phyloP scores from a whole-genome alignment of 1,284 basidiomycete species.

The Kwoniella shivajii region DNA sequence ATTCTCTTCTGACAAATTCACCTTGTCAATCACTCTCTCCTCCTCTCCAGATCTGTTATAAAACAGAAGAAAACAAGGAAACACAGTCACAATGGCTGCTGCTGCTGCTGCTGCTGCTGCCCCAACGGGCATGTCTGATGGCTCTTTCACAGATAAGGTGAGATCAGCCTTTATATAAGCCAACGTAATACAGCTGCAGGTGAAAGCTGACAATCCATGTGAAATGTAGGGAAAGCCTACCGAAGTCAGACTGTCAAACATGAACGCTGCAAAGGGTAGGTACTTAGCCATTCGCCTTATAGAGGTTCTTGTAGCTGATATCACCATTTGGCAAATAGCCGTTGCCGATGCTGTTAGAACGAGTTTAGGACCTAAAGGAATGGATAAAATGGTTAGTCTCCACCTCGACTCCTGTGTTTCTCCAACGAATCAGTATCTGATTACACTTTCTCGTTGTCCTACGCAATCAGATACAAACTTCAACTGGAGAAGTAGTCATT shows the following conservation, averaged over 20 bases:
- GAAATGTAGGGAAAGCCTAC: slow-evolving; percentile 54
- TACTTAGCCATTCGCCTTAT: not conserved
- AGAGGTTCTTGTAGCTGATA: not conserved
- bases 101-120: slow-evolving; percentile 25
- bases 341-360: slow-evolving; percentile 98
- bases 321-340: slow-evolving; percentile 59
- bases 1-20: not conserved
- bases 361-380: slow-evolving; percentile 93
- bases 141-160: slow-evolving; percentile 51
- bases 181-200: no score
- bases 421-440: not conserved
- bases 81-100: slow-evolving; percentile 28
- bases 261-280: slow-evolving; percentile 92
- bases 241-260: slow-evolving; percentile 91
- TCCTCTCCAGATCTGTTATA: not conserved
- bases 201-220: no score
- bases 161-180: no score
- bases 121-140: slow-evolving; percentile 35
- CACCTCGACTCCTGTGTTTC: not conserved
- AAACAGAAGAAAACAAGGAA: not conserved
- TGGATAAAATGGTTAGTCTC: slow-evolving; percentile 95
- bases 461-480: slow-evolving; percentile 98
- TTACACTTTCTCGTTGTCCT: no score
- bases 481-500: slow-evolving; percentile 94
- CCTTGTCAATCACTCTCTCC: not conserved